Evolutionary conservation across 108 stramenopile genomes (phyloP), one percentile per base, ranked within the genome.

Genomic region (Fragilariopsis cylindrus): DNA sequence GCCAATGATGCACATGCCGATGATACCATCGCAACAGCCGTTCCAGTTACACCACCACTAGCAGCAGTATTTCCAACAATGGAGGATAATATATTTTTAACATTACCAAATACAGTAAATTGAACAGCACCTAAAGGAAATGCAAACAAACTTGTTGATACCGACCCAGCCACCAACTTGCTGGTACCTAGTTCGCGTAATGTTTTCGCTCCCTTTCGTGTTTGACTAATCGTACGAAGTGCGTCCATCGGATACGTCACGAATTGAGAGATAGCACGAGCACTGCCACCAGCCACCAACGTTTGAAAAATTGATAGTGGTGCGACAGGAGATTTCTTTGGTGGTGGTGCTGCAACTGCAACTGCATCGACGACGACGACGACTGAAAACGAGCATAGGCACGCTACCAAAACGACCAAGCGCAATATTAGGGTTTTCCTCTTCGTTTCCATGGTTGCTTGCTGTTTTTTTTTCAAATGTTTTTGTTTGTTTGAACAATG

Each of bases 211-310:
- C 78, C 80, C 48, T 87, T 84, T 19, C 90, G 82, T 1, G 88
- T 87, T 81, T 91, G 90, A 11, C 85, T 79, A 6, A 91, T 66
- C 8, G 90, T 91, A 9, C 90, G 81, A 15, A 91, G 62, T 7
- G 90, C 90, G 64, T 91, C 90, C 21, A 87, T 69, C 16, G 90
- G 90, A 77, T 91, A 91, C 44, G 87, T 60, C 1, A 83, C 46
- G n/a, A 67, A 64, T 73, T 91, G 90, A 4, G 85, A 81, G 0
- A 87, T 21, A 13, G 74, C 75, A 16, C 90, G 76, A 52, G 81
- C 76, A 6, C 63, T 48, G 4, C 90, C 90, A 13, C 90, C 90
- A 11, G 87, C 9, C 50, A 52, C 50, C 9, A 52, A 13, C 12
- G 12, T 9, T 13, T 52, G 50, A 52, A 13, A 13, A 1, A 52